Percentiles rank a stretch among this genome's conserved stretches.
phyloP scores from a whole-genome alignment of 2,329 filamentous ascomycete genomes.

The Microsporum audouinii region DNA sequence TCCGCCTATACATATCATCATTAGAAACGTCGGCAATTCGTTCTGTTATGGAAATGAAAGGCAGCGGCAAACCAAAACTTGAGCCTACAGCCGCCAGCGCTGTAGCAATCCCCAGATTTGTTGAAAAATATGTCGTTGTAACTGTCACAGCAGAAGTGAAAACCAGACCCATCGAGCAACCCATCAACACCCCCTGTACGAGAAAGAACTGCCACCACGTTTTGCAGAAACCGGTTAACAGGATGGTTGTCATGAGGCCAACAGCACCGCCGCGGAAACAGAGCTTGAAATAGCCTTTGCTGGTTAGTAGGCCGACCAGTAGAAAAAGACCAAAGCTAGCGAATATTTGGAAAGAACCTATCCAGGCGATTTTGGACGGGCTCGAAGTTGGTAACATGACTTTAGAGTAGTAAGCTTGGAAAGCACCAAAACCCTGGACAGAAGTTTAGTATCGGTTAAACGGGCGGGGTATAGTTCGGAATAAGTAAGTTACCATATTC shows the following conservation, averaged over 20 bases:
- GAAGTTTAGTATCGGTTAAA: background rate
- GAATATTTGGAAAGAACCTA: slow-evolving; percentile 34
- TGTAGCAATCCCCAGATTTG: slow-evolving; percentile 24
- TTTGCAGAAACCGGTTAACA: slow-evolving; percentile 6
- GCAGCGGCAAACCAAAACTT: slow-evolving; percentile 19
- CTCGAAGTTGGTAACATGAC: slow-evolving; percentile 17
- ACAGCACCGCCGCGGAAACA: slow-evolving; percentile 20
- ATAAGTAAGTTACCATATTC: slow-evolving; percentile 20
- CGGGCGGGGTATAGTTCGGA: background rate
- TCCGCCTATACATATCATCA: slow-evolving; percentile 14
- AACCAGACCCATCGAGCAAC: slow-evolving; percentile 24
- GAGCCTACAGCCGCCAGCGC: slow-evolving; percentile 25
- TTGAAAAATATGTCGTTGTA: slow-evolving; percentile 27
- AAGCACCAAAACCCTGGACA: slow-evolving; percentile 29
- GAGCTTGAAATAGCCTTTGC: slow-evolving; percentile 28
- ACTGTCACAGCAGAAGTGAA: slow-evolving; percentile 23
- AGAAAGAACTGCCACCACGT: slow-evolving; percentile 14
- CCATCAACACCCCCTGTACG: slow-evolving; percentile 25
- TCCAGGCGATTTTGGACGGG: slow-evolving; percentile 29
- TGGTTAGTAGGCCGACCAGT: slow-evolving; percentile 27
- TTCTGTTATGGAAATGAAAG: background rate
- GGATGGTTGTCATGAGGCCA: background rate
- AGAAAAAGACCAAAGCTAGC: slow-evolving; percentile 31
- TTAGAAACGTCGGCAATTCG: background rate
- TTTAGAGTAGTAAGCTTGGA: slow-evolving; percentile 33